Evolutionary conservation across 495 filamentous ascomycete species (phyloP).

Genomic region (Hypoxylon rickii): DNA sequence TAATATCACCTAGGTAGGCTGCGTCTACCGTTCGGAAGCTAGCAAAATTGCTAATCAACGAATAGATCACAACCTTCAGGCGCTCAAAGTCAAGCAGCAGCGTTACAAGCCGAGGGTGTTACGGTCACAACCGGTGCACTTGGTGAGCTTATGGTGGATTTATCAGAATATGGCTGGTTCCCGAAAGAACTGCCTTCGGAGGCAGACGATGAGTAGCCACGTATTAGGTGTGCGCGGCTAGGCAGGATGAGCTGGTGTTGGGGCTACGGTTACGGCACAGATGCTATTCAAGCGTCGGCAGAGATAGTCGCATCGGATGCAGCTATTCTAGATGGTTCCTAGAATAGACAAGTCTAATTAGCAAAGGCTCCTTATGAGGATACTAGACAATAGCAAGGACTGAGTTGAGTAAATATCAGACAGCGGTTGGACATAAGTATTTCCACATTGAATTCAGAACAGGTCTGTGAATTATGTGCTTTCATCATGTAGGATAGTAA

Average conservation of each 20-base stretch:
- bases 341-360: conserved; percentile 7
- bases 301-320: neutral
- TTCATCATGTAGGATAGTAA: conserved; percentile 60
- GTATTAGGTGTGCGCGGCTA: conserved; percentile 1
- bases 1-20: conserved; percentile 77
- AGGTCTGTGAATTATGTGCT: conserved; percentile 76
- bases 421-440: conserved; percentile 76
- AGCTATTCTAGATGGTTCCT: too few relatives aligned
- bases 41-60: conserved; percentile 1
- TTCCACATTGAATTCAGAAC: conserved; percentile 72
- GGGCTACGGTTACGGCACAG: neutral
- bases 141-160: conserved; percentile 72
- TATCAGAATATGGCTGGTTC: conserved; percentile 77
- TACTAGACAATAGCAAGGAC: neutral
- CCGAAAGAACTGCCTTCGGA: conserved; percentile 61
- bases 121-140: conserved; percentile 64
- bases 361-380: neutral
- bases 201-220: conserved; percentile 32
- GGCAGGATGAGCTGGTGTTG: conserved; percentile 6
- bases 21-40: neutral
- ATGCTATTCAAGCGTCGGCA: neutral
- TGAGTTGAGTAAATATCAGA: conserved; percentile 57
- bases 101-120: conserved; percentile 70
- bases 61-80: conserved; percentile 67
- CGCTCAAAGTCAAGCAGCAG: conserved; percentile 69